These are phyloP conservation scores for Colletotrichum noveboracense DNA, from an alignment of 2,329 filamentous ascomycete genomes.

Conservation along the genomic window DNA sequence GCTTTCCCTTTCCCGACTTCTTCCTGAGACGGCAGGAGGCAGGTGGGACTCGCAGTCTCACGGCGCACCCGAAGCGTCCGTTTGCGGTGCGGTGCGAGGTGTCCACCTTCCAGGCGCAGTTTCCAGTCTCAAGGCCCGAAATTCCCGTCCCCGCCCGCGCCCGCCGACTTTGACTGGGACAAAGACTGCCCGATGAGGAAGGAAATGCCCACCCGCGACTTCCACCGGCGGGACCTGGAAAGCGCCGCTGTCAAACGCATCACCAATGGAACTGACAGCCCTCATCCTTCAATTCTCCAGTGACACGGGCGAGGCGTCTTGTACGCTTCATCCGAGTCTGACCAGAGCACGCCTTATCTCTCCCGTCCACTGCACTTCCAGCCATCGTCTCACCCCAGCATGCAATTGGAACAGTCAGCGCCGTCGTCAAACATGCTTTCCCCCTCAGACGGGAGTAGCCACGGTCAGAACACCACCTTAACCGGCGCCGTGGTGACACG, in stretches of 20 bases:
- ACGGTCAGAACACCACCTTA: neutral
- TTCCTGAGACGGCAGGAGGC: neutral
- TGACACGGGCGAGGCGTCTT: neutral
- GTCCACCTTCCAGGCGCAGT: neutral
- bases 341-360: neutral
- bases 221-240: neutral
- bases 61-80: slow-evolving; percentile 10
- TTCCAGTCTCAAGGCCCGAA: neutral
- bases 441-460: slow-evolving; percentile 7
- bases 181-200: neutral
- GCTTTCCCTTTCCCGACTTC: neutral
- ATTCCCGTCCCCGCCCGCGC: neutral
- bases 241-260: neutral
- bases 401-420: neutral
- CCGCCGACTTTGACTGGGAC: neutral
- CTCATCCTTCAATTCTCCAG: neutral
- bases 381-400: neutral
- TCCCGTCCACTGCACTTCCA: neutral
- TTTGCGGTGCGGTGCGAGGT: neutral
- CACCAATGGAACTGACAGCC: neutral
- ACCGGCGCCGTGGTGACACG: neutral
- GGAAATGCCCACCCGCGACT: neutral
- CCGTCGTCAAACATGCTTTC: neutral
- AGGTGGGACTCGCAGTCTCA: neutral
- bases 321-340: neutral